Conservation (phyloP, 2,329 filamentous ascomycete species). For the Colletotrichum siamense region DNA sequence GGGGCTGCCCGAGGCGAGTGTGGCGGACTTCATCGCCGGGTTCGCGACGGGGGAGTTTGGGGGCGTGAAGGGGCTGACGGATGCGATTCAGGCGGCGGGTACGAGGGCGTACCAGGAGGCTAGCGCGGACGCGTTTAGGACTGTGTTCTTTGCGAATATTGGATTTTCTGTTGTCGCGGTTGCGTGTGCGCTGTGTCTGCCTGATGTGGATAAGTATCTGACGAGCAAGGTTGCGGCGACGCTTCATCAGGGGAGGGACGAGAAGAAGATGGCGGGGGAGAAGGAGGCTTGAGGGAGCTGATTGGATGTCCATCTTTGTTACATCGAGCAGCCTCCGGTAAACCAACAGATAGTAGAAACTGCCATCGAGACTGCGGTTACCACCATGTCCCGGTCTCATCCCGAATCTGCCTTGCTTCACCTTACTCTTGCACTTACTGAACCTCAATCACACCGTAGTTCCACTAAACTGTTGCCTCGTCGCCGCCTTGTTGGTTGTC, state of each 20-base stretch:
- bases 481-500: neutral
- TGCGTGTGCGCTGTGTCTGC: conserved; percentile 33
- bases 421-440: neutral
- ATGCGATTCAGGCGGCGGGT: conserved; percentile 32
- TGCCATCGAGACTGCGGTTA: neutral
- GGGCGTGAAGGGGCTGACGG: conserved; percentile 33
- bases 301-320: neutral
- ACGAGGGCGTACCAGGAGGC: conserved; percentile 35
- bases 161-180: conserved; percentile 37
- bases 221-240: conserved; percentile 36
- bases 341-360: neutral
- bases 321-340: accelerated
- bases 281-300: neutral
- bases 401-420: neutral
- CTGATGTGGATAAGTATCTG: conserved; percentile 38
- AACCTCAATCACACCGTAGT: neutral
- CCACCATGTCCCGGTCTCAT: neutral
- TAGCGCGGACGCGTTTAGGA: conserved; percentile 37
- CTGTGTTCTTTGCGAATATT: conserved; percentile 39
- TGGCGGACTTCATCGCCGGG: conserved; percentile 36
- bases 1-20: conserved; percentile 39
- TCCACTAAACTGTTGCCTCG: neutral
- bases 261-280: conserved; percentile 18
- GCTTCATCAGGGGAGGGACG: conserved; percentile 31
- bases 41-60: conserved; percentile 34